phyloP scores from a whole-genome alignment of 2,329 filamentous ascomycete species.

The Ophiocordyceps unilateralis region DNA sequence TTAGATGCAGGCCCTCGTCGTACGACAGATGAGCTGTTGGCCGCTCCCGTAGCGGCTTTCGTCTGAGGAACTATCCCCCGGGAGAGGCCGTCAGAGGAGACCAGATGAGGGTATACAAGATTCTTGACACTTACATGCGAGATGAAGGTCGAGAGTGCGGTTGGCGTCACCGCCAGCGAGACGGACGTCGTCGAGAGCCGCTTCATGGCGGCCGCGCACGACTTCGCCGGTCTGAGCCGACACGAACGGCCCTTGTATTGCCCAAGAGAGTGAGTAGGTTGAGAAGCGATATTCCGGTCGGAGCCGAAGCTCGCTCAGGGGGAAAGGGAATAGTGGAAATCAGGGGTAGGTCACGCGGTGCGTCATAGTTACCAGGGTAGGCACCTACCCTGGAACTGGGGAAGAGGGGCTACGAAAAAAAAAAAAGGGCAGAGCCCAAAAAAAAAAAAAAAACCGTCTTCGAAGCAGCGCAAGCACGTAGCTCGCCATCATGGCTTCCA shows the following conservation, averaged over 20 bases:
- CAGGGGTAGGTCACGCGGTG: background rate
- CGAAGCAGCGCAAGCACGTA: background rate
- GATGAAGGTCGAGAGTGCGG: constrained; percentile 71
- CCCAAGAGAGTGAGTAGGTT: background rate
- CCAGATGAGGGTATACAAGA: no score
- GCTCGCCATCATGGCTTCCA: constrained; percentile 9
- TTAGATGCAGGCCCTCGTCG: constrained; percentile 75
- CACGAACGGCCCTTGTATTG: no score
- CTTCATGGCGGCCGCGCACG: constrained; percentile 18
- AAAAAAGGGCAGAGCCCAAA: background rate
- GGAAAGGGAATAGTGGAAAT: background rate
- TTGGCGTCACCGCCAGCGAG: constrained; percentile 69
- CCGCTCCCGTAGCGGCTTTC: constrained; percentile 55
- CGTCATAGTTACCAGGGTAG: background rate
- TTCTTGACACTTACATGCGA: constrained; percentile 62
- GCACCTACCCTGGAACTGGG: background rate
- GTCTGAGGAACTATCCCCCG: constrained; percentile 45
- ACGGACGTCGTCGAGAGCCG: constrained; percentile 65
- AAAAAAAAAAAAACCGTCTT: background rate
- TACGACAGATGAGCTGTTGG: constrained; percentile 87
- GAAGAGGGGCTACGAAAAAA: background rate
- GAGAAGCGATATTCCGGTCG: background rate
- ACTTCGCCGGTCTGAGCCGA: background rate
- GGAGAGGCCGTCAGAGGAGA: no score
- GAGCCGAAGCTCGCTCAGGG: background rate